Evolutionary conservation across 2,329 filamentous ascomycete genomes (phyloP).

Genomic region (Conoideocrella luteorostrata): DNA sequence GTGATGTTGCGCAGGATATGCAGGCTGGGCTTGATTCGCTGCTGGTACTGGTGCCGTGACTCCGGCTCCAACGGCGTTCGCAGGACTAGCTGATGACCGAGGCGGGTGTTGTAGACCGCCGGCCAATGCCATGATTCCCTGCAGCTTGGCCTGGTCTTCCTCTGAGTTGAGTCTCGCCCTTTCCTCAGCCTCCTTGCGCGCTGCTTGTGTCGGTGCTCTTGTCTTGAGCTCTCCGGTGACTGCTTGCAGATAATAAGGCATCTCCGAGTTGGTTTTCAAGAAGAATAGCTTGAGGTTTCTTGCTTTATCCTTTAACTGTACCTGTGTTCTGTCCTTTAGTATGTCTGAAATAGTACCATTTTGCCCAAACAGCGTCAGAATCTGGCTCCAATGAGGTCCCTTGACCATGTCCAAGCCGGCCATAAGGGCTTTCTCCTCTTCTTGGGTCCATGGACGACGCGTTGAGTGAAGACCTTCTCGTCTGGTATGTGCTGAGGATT

Average conservation of each 20-base stretch:
- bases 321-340: conserved; percentile 81
- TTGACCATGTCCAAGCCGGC: conserved; percentile 81
- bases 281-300: conserved; percentile 88
- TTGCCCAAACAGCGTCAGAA: conserved; percentile 74
- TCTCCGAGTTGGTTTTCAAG: conserved; percentile 83
- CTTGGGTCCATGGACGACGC: conserved; percentile 77
- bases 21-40: conserved; percentile 21
- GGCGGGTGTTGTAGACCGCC: conserved; percentile 42
- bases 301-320: conserved; percentile 89
- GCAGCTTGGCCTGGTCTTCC: conserved; percentile 53
- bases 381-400: conserved; percentile 90
- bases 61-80: conserved; percentile 19
- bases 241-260: conserved; percentile 79
- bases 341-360: conserved; percentile 76
- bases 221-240: conserved; percentile 90
- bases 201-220: conserved; percentile 68
- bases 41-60: conserved; percentile 29
- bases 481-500: conserved; percentile 47
- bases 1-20: conserved; percentile 10
- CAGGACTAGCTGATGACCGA: conserved; percentile 18
- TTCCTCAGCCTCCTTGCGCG: conserved; percentile 61
- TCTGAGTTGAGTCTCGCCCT: conserved; percentile 51
- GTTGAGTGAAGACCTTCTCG: conserved; percentile 54
- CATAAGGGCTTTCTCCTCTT: conserved; percentile 88
- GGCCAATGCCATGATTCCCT: conserved; percentile 52